Base-by-base conservation (phyloP, 2,329 filamentous ascomycete genomes). In the Aspergillus terreus region DNA sequence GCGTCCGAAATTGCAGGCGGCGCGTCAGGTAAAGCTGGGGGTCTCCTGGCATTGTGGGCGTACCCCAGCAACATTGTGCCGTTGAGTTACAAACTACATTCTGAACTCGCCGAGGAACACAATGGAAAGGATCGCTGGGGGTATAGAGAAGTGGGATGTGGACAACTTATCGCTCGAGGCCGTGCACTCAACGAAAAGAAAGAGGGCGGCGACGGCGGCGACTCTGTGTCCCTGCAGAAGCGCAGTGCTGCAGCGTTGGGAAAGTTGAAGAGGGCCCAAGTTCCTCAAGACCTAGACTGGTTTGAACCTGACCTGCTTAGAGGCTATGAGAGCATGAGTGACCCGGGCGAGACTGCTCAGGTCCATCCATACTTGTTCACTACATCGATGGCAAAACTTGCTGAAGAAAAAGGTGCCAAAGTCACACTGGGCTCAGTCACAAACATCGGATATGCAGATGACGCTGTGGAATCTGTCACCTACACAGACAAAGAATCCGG, bases 351-450 rank as follows among this genome's bases (percentile, higher is more conserved):
- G 55, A 97, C 94, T 1, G 89, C 94, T 0, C 94, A 99, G 71
- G 92, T 97, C 2, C 92, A 99, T 64, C 94, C 94, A 0, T 88
- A 86, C 55, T 85, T 90, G 42, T 97, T 99, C 66, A 97, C 94
- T 0, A 92, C 83, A 0, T 79, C 85, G 14, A 95, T 97, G 71
- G 89, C 88, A 4, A 76, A 83, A 40, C 78, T 96, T 11, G 91
- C 92, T 0, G 74, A 81, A 50, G 82, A 88, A 47, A 80, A 79
- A 23, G 88, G 88, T 2, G 83, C 81, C 58, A 81, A 85, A 19
- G 78, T 96, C 48, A 76, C 83, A 27, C 77, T 86, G 41, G 84
- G 85, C 9, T 80, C 83, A 1, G 91, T 91, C 3, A 90, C 82
- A 2, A 75, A 74, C 14, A 87, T 96, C 55, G 79, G 81, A 46